Evolutionary conservation across 108 stramenopile genomes (phyloP).

Genomic region (Cyclotella baltica): DNA sequence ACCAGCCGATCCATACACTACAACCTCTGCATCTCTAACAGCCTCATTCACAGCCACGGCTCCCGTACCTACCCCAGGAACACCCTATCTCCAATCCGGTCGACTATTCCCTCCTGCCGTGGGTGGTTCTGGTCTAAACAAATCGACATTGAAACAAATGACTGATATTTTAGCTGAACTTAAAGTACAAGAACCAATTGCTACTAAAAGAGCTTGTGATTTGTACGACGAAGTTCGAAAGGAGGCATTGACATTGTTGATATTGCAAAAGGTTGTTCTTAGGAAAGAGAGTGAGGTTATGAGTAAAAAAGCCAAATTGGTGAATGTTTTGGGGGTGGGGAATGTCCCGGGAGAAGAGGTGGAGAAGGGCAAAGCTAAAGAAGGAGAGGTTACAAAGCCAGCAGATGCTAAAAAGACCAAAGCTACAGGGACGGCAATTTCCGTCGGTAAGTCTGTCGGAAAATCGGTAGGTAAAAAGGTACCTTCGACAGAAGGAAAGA

Average conservation of each 20-base stretch:
- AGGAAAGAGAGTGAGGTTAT: slow-evolving; percentile 81
- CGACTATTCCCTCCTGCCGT: slow-evolving; percentile 78
- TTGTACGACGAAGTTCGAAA: slow-evolving; percentile 87
- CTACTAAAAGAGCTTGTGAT: slow-evolving; percentile 90
- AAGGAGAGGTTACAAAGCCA: neutral
- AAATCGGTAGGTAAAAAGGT: neutral
- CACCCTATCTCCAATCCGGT: slow-evolving; percentile 90
- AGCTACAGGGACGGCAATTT: no score
- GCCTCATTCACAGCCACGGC: slow-evolving; percentile 61
- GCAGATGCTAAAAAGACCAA: no score
- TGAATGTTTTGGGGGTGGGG: slow-evolving; percentile 54
- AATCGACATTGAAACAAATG: slow-evolving; percentile 81
- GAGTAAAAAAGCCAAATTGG: slow-evolving; percentile 58
- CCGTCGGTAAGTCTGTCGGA: neutral
- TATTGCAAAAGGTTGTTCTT: slow-evolving; percentile 77
- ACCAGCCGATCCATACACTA: neutral
- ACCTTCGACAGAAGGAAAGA: slow-evolving; percentile 4
- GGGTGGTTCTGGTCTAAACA: slow-evolving; percentile 74
- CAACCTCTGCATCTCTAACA: neutral
- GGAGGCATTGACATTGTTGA: slow-evolving; percentile 77
- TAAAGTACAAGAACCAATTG: slow-evolving; percentile 65
- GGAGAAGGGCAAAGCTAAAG: slow-evolving; percentile 12
- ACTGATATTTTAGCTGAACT: slow-evolving; percentile 73
- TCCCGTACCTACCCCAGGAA: slow-evolving; percentile 77
- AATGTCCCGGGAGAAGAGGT: slow-evolving; percentile 18